These are phyloP conservation scores for Phyllachora maydis DNA, from an alignment of 2,329 filamentous ascomycete species.

Conservation along the genomic window DNA sequence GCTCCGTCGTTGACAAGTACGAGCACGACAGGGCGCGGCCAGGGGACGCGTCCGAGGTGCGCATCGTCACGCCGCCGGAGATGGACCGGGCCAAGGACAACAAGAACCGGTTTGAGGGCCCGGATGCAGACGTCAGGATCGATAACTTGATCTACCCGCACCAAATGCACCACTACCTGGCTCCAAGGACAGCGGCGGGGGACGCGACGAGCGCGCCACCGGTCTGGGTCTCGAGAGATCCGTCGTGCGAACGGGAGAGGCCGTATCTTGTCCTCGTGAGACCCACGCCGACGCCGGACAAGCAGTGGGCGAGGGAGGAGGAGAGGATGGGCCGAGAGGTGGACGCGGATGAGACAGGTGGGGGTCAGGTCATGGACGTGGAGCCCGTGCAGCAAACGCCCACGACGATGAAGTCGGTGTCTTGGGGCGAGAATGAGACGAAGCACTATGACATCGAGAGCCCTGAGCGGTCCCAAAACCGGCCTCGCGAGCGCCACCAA, in stretches of 20 bases:
- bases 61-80: constrained; percentile 33
- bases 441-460: constrained; percentile 1
- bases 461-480: no score
- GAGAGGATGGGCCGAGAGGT: neutral
- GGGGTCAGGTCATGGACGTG: no score
- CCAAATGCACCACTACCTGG: no score
- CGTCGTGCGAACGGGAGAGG: constrained; percentile 30
- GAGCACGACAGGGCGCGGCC: no score
- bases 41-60: constrained; percentile 14
- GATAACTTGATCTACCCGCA: constrained; percentile 35
- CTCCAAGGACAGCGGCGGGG: no score
- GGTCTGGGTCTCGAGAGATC: no score
- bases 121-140: constrained; percentile 42
- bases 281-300: constrained; percentile 28
- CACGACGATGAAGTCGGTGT: constrained; percentile 1
- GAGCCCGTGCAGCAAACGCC: no score
- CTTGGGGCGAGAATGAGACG: constrained; percentile 1
- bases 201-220: no score
- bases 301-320: constrained; percentile 4
- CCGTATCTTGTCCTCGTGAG: constrained; percentile 39
- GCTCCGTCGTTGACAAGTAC: constrained; percentile 35
- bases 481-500: no score
- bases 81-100: constrained; percentile 18
- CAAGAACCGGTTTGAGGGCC: constrained; percentile 31
- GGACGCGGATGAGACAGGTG: no score